phyloP scores from a whole-genome alignment of 805 yeast genomes.

The Vanderwaltozyma yarrowii region DNA sequence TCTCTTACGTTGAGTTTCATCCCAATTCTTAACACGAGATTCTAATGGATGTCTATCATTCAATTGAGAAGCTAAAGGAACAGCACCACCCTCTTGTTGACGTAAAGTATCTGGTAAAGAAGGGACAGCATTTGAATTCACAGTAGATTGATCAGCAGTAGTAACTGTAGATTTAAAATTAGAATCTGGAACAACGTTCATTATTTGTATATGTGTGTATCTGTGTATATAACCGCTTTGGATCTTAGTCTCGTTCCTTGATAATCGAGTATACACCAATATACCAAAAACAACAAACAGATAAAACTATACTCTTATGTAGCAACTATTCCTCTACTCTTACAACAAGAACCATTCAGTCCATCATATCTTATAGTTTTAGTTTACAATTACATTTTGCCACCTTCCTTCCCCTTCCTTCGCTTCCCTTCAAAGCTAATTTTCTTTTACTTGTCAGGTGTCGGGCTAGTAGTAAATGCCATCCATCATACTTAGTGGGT shows the following conservation, averaged over 20 bases:
- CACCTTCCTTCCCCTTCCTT: background rate
- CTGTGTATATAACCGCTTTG: no score
- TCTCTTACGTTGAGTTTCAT: slow-evolving; percentile 55
- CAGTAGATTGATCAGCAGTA: slow-evolving; percentile 40
- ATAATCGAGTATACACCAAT: no score
- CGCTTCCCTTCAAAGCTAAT: no score
- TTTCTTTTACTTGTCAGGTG: no score
- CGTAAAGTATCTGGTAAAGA: slow-evolving; percentile 61
- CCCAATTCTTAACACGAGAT: slow-evolving; percentile 68
- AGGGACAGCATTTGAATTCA: slow-evolving; percentile 54
- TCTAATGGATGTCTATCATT: slow-evolving; percentile 85
- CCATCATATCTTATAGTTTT: no score
- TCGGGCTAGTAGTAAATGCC: no score
- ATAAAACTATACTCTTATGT: no score
- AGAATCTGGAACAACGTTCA: slow-evolving; percentile 48
- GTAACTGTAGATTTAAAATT: slow-evolving; percentile 38
- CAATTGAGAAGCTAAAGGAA: slow-evolving; percentile 43
- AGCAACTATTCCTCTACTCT: no score
- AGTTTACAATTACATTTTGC: background rate
- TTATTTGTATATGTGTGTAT: slow-evolving; percentile 1
- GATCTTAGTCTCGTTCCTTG: no score
- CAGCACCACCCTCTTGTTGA: slow-evolving; percentile 52
- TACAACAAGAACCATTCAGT: no score
- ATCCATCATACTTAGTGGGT: no score
- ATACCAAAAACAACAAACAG: no score